phyloP scores from a whole-genome alignment of 2,329 filamentous ascomycete genomes.

The Diplodia sapinea region DNA sequence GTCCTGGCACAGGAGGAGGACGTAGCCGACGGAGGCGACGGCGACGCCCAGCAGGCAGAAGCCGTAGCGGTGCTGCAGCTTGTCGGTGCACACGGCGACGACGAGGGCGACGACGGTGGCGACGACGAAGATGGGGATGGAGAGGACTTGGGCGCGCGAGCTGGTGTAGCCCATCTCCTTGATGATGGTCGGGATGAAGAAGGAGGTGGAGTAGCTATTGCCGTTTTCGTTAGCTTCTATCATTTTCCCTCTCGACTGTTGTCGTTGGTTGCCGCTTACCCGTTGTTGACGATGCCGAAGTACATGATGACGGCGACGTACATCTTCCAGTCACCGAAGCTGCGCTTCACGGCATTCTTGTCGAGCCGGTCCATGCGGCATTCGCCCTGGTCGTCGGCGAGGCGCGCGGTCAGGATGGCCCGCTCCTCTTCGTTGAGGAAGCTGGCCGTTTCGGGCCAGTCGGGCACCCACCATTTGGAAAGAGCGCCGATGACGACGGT shows the following conservation, averaged over 20 bases:
- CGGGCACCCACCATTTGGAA: conserved; percentile 38
- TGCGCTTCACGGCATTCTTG: conserved; percentile 6
- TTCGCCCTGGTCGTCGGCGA: conserved; percentile 41
- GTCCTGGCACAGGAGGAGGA: conserved; percentile 50
- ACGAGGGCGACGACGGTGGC: conserved; percentile 39
- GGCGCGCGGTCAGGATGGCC: conserved; percentile 42
- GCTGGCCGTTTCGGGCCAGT: conserved; percentile 49
- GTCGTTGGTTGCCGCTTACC: neutral
- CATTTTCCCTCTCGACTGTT: too few relatives aligned
- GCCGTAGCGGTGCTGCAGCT: conserved; percentile 39
- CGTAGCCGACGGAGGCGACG: conserved; percentile 48
- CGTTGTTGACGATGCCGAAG: conserved; percentile 27
- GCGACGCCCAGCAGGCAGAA: conserved; percentile 38
- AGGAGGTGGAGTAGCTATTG: conserved; percentile 47
- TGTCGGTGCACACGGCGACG: conserved; percentile 38
- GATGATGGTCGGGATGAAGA: conserved; percentile 36
- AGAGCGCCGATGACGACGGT: conserved; percentile 31
- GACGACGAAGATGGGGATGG: conserved; percentile 38
- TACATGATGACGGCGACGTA: conserved; percentile 22
- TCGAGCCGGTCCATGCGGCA: conserved; percentile 23
- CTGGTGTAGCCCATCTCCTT: conserved; percentile 42
- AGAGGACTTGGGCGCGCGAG: conserved; percentile 42
- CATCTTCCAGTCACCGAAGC: conserved; percentile 25
- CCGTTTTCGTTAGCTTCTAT: too few relatives aligned
- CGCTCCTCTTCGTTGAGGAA: conserved; percentile 45